Evolutionary conservation across 2,329 filamentous ascomycete species (phyloP), one percentile per base, ranked within the genome.

Genomic region (Botrytis medusae): DNA sequence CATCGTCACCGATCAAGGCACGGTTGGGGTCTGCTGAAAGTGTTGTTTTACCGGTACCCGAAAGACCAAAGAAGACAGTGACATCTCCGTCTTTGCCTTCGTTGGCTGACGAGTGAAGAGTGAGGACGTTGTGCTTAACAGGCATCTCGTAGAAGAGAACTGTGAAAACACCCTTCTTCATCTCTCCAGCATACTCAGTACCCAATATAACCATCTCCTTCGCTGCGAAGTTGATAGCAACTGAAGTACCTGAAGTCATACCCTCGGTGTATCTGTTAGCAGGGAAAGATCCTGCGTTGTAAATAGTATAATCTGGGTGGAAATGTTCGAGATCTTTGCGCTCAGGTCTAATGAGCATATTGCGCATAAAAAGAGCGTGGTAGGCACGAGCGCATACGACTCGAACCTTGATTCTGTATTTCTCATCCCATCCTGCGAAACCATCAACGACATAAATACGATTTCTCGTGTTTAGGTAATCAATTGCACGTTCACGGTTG

Each of bases 121-220:
- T 99, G 78, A 99, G 87, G 80, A 99, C 95, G 84, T 98, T 97
- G 90, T 99, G 96, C 91, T 98, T 98, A 83, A 99, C 93, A 75
- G 96, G 96, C 95, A 98, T 99, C 88, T 99, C 96, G 88, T 98
- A 99, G 90, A 97, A 99, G 83, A 99, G 91, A 69, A 99, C 94
- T 65, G 96, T 99, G 89, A 99, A 99, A 84, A 99, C 90, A 80
- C 96, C 95, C 88, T 97, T 97, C 88, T 97, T 97, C 93, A 96
- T 95, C 86, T 95, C 93, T 81, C 95, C 95, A 73, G 96, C 96
- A 82, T 99, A 99, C 87, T 99, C 96, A 51, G 96, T 99, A 83
- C 96, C 96, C 73, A 99, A 91, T 83, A 99, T 99, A 79, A 99
- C 96, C 96, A 99, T 99, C 89, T 99, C 96, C 91, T 97, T 98